A percentile compares a stretch with the other conserved stretches of the same genome.
Evolutionary conservation across 306 rosid species (phyloP).

Genomic region (Cicer arietinum): DNA sequence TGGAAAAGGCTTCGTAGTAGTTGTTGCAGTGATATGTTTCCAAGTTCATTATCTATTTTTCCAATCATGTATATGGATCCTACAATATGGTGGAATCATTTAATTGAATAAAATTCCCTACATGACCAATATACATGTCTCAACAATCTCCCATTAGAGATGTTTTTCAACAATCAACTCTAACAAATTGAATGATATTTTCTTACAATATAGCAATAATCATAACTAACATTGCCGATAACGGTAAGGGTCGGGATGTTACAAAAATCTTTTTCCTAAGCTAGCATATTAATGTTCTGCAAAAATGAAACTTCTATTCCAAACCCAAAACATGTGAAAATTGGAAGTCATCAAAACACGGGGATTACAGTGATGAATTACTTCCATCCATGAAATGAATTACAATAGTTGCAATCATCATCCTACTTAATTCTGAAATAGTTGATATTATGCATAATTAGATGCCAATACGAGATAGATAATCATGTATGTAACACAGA

Average conservation of each 20-base stretch:
- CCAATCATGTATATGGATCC: not conserved
- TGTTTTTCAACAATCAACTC: slow-evolving; percentile 2
- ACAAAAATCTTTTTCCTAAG: not conserved
- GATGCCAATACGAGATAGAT: slow-evolving; percentile 15
- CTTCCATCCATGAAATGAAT: slow-evolving; percentile 12
- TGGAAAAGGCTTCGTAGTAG: not conserved
- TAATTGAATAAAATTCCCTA: not conserved
- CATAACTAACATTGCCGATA: no score
- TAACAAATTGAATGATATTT: slow-evolving; percentile 15
- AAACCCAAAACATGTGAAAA: slow-evolving; percentile 11
- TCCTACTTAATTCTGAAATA: not conserved
- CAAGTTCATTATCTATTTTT: not conserved
- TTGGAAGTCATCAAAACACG: not conserved
- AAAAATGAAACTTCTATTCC: not conserved
- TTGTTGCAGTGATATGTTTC: not conserved
- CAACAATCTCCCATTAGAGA: slow-evolving; percentile 16
- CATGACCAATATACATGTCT: not conserved
- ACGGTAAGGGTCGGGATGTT: no score
- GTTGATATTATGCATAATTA: not conserved
- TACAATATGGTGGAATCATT: not conserved
- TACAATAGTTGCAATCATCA: not conserved
- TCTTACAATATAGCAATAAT: not conserved
- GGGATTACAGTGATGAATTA: not conserved
- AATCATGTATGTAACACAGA: slow-evolving; percentile 10
- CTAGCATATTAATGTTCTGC: slow-evolving; percentile 4